Percentiles rank a stretch among this genome's conserved stretches.
phyloP scores from a whole-genome alignment of 202 grass and related monocot genomes.

The Digitaria exilis region DNA sequence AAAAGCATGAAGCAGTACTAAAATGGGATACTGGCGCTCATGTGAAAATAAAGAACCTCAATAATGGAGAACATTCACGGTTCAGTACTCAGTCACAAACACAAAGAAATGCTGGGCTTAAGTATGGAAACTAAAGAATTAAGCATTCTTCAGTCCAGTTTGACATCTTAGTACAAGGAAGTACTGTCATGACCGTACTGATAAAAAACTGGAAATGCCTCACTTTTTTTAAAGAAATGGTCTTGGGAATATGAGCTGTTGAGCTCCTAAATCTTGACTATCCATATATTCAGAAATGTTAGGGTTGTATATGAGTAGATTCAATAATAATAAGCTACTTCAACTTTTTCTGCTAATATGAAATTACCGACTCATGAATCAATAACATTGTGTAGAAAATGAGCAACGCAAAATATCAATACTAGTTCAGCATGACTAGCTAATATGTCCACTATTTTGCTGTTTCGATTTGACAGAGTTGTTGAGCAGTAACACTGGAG shows the following conservation, averaged over 20 bases:
- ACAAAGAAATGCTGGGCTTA: neutral
- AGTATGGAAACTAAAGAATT: conserved; percentile 1
- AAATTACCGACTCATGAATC: no score
- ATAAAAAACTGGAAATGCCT: neutral
- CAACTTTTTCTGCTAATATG: no score
- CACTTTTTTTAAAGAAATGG: neutral
- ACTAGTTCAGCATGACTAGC: no score
- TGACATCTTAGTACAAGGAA: neutral
- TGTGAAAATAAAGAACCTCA: conserved; percentile 2
- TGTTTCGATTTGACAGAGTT: neutral
- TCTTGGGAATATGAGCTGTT: neutral
- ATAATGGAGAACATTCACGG: neutral
- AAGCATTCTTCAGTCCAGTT: neutral
- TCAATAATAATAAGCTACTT: neutral
- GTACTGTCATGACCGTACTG: neutral
- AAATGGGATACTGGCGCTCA: no score
- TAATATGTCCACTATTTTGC: no score
- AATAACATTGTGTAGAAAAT: no score
- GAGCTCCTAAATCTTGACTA: no score
- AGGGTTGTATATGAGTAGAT: no score
- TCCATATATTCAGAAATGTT: no score
- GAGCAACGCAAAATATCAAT: no score
- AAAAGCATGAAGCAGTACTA: neutral
- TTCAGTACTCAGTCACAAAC: neutral
- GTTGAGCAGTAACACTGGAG: neutral